Percentiles rank a stretch among this genome's conserved stretches.
Evolutionary conservation across 768 basidiomycete species (phyloP).

Genomic region (Symmetrospora coprosmae): DNA sequence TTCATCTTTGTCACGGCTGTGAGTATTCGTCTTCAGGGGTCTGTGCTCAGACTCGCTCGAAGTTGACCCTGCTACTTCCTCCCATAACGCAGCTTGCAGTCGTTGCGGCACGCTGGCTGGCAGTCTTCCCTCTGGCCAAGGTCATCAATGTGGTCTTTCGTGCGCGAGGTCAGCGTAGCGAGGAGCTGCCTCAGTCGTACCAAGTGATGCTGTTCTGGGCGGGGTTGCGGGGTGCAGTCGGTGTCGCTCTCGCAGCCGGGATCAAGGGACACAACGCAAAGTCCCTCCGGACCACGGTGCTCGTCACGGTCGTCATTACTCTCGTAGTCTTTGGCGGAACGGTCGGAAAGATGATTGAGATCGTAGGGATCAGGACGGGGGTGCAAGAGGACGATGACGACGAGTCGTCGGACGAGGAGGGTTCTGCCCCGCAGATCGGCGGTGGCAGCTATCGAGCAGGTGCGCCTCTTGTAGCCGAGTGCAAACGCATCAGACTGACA

Average conservation of each 20-base stretch:
- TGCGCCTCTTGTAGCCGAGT: background rate
- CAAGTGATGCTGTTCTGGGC: conserved; percentile 99
- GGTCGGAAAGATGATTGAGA: conserved; percentile 90
- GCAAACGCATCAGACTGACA: background rate
- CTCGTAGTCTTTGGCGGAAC: conserved; percentile 92
- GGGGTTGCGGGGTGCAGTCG: conserved; percentile 86
- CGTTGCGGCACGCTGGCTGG: conserved; percentile 83
- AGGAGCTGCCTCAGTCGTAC: conserved; percentile 85
- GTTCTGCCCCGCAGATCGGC: conserved; percentile 30
- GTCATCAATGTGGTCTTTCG: conserved; percentile 82
- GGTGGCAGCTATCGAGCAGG: conserved; percentile 9
- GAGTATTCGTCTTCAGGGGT: conserved; percentile 23
- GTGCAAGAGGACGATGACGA: conserved; percentile 79
- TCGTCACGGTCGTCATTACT: conserved; percentile 87
- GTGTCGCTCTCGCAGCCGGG: conserved; percentile 89
- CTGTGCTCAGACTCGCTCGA: background rate
- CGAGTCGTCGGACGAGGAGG: conserved; percentile 40
- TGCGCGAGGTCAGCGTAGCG: conserved; percentile 55
- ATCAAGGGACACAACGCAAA: conserved; percentile 88
- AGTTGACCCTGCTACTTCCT: background rate
- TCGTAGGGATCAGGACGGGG: conserved; percentile 86
- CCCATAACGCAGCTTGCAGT: conserved; percentile 49
- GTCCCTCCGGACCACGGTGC: conserved; percentile 78
- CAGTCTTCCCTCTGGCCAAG: conserved; percentile 89
- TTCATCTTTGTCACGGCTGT: conserved; percentile 82